Conservation (phyloP, 176 grass and related monocot genomes). For the Aechmea fasciata region DNA sequence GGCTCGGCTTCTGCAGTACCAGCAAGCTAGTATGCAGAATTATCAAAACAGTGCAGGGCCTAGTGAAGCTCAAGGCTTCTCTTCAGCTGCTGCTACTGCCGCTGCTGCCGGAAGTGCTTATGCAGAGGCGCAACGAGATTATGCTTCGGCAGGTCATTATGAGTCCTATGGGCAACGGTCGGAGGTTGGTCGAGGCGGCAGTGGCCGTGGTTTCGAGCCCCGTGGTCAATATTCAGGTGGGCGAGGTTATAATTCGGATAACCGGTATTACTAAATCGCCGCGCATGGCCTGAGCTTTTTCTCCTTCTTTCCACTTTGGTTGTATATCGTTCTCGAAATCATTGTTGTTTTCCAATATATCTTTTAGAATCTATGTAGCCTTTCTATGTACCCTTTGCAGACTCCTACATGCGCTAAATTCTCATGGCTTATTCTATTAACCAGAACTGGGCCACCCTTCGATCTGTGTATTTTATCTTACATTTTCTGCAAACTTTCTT, state of each 20-base stretch:
- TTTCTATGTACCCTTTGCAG: no score
- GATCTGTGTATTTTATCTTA: no score
- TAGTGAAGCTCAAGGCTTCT: conserved; percentile 1
- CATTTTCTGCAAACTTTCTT: no score
- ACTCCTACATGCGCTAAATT: no score
- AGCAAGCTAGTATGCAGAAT: conserved; percentile 45
- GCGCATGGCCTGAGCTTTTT: background rate
- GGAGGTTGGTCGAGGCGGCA: conserved; percentile 30
- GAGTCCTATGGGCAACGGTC: conserved; percentile 31
- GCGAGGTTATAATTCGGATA: conserved; percentile 69
- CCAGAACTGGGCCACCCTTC: no score
- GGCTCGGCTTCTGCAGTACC: conserved; percentile 73
- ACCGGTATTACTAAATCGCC: conserved; percentile 41
- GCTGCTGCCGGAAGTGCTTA: conserved; percentile 29
- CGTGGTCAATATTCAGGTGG: conserved; percentile 50
- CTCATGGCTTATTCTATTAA: no score
- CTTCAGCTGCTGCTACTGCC: conserved; percentile 11
- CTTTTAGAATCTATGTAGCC: no score
- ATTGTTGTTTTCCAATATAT: no score
- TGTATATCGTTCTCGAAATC: no score
- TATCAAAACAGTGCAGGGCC: conserved; percentile 16
- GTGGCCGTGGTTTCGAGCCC: conserved; percentile 38
- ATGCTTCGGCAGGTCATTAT: conserved; percentile 33
- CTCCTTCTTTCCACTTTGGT: background rate
- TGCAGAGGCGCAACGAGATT: conserved; percentile 39